Conservation (phyloP, 73 alveolate genomes). For the Breviolum minutum region DNA sequence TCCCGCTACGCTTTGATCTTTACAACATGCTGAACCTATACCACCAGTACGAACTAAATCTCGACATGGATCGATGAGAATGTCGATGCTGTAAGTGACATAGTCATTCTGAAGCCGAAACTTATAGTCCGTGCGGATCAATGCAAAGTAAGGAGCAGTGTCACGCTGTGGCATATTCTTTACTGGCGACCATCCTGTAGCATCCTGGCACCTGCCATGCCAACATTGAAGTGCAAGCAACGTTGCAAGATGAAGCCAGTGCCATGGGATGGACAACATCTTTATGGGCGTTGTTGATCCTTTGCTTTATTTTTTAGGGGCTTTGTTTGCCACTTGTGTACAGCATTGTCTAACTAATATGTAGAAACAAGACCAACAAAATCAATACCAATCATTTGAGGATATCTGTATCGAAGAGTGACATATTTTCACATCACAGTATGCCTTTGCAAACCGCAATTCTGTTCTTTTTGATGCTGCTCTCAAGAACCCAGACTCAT, state of each 20-base stretch:
- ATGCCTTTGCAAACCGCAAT: too few species aligned
- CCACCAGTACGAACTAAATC: not conserved
- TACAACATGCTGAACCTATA: not conserved
- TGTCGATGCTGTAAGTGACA: constrained; percentile 74
- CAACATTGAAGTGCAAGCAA: not conserved
- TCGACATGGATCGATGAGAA: constrained; percentile 56
- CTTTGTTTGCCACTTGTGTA: too few species aligned
- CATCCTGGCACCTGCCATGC: constrained; percentile 1
- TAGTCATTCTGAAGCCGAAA: constrained; percentile 51
- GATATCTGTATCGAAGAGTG: too few species aligned
- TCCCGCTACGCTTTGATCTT: constrained; percentile 27
- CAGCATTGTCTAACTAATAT: too few species aligned
- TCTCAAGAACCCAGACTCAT: too few species aligned
- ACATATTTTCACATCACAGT: too few species aligned
- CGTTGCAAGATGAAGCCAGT: not conserved
- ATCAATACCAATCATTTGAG: too few species aligned
- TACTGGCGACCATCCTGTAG: constrained; percentile 40
- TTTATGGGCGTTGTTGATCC: not conserved
- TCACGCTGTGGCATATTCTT: constrained; percentile 84
- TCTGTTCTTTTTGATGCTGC: too few species aligned
- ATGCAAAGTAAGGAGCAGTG: constrained; percentile 62
- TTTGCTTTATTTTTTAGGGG: too few species aligned
- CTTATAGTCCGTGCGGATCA: constrained; percentile 78
- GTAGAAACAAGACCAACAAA: too few species aligned
- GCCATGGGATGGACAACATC: constrained; percentile 1